Evolutionary conservation across 2,329 filamentous ascomycete genomes (phyloP).

Genomic region (Monosporascus sp.): DNA sequence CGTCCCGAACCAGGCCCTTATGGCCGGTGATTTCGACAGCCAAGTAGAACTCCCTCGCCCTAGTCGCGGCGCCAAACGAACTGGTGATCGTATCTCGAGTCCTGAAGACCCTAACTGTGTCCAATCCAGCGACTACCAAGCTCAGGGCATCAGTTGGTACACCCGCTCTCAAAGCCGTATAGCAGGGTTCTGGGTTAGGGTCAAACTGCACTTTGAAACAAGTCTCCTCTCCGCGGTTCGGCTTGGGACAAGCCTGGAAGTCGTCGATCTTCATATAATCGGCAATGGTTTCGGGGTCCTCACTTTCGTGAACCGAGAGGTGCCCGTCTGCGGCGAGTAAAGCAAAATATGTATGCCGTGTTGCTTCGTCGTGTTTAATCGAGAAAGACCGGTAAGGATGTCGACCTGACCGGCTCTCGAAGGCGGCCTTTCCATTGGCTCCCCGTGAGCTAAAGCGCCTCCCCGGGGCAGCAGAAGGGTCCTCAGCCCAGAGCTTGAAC

Average conservation of each 20-base stretch:
- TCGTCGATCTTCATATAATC: constrained; percentile 74
- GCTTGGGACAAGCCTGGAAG: constrained; percentile 66
- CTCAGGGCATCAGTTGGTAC: constrained; percentile 74
- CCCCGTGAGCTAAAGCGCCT: constrained; percentile 70
- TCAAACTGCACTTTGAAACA: constrained; percentile 85
- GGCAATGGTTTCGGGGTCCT: constrained; percentile 73
- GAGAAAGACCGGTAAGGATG: constrained; percentile 77
- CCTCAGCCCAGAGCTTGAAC: constrained; percentile 90
- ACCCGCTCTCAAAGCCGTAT: constrained; percentile 72
- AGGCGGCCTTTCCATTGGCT: constrained; percentile 42
- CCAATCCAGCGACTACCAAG: constrained; percentile 82
- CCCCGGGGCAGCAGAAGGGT: constrained; percentile 73
- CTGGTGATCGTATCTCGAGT: constrained; percentile 57
- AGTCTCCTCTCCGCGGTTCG: constrained; percentile 76
- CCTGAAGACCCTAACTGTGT: constrained; percentile 76
- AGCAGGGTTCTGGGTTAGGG: constrained; percentile 78
- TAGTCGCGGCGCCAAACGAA: constrained; percentile 48
- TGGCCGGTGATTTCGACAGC: constrained; percentile 73
- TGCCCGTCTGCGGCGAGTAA: constrained; percentile 79
- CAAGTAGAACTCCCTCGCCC: constrained; percentile 75
- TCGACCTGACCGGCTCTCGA: constrained; percentile 53
- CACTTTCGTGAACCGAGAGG: constrained; percentile 77
- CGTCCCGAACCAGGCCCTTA: constrained; percentile 73
- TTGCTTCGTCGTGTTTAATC: constrained; percentile 76
- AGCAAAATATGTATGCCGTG: constrained; percentile 77